Evolutionary conservation across 2,329 filamentous ascomycete genomes (phyloP).

Genomic region (Penicillium olsonii): DNA sequence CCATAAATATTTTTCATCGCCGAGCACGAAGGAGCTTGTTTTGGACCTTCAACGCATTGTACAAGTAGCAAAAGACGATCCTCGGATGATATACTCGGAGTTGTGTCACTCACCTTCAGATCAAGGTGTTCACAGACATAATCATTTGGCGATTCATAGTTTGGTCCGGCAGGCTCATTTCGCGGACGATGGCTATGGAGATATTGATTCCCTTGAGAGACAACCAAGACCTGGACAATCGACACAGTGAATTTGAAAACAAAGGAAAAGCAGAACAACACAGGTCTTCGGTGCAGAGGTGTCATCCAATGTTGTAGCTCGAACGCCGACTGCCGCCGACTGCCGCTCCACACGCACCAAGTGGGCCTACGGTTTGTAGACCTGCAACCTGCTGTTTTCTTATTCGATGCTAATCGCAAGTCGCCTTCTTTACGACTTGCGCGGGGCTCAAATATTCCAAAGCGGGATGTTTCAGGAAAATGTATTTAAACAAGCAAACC

Average conservation of each 20-base stretch:
- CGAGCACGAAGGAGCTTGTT: conserved; percentile 4
- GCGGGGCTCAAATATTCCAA: neutral
- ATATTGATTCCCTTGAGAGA: neutral
- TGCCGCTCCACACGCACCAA: conserved; percentile 1
- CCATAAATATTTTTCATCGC: conserved; percentile 3
- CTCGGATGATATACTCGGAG: conserved; percentile 7
- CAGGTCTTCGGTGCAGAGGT: too few species aligned
- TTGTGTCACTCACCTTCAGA: conserved; percentile 7
- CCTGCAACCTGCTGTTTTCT: neutral
- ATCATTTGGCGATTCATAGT: conserved; percentile 14
- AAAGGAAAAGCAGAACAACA: too few species aligned
- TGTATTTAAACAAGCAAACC: neutral
- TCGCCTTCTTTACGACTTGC: neutral
- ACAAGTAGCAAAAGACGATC: neutral
- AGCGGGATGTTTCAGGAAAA: neutral
- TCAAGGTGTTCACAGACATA: conserved; percentile 9
- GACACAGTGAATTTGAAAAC: too few species aligned
- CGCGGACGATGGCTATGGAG: conserved; percentile 11
- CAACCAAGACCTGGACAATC: neutral
- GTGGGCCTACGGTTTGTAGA: conserved; percentile 5
- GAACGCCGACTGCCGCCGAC: conserved; percentile 11
- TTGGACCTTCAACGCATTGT: conserved; percentile 9
- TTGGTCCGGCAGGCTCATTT: conserved; percentile 14
- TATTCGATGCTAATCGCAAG: neutral
- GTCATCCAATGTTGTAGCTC: neutral